Evolutionary conservation across 192 early-diverging fungal species (phyloP).

Genomic region (Coemansia sp.): DNA sequence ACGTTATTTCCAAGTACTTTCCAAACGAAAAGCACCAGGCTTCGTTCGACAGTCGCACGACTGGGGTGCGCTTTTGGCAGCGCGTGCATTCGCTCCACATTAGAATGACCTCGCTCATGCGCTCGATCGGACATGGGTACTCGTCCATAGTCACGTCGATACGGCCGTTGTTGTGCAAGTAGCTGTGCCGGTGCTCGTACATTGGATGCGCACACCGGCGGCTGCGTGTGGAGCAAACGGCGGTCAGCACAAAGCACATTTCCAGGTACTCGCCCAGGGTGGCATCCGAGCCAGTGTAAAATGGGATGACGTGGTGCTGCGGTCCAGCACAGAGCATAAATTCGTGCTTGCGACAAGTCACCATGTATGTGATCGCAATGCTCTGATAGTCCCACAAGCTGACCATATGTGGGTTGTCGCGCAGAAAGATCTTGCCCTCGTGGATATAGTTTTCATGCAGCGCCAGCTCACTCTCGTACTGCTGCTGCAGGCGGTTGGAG

Average conservation of each 20-base stretch:
- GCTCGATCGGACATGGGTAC: slow-evolving; percentile 58
- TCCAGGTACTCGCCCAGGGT: slow-evolving; percentile 88
- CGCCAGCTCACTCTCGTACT: slow-evolving; percentile 53
- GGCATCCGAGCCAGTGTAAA: slow-evolving; percentile 70
- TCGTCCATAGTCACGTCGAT: slow-evolving; percentile 76
- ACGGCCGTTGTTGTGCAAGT: slow-evolving; percentile 79
- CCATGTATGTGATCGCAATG: slow-evolving; percentile 48
- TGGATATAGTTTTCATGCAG: slow-evolving; percentile 46
- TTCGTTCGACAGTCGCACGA: slow-evolving; percentile 77
- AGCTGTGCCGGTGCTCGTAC: slow-evolving; percentile 79
- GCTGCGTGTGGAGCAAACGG: slow-evolving; percentile 60
- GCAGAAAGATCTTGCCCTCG: slow-evolving; percentile 46
- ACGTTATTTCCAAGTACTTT: slow-evolving; percentile 91
- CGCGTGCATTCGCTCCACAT: slow-evolving; percentile 89
- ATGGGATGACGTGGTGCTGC: slow-evolving; percentile 77
- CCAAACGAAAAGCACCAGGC: slow-evolving; percentile 96
- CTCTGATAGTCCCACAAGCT: slow-evolving; percentile 56
- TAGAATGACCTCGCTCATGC: slow-evolving; percentile 72
- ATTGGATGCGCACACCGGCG: slow-evolving; percentile 76
- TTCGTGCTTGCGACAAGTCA: slow-evolving; percentile 49
- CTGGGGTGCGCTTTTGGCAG: slow-evolving; percentile 70
- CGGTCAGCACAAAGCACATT: slow-evolving; percentile 68
- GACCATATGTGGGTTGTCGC: slow-evolving; percentile 44
- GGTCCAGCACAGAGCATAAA: slow-evolving; percentile 64
- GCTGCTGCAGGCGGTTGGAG: slow-evolving; percentile 49